Evolutionary conservation across 306 rosid species (phyloP).

Genomic region (Acacia crassicarpa): DNA sequence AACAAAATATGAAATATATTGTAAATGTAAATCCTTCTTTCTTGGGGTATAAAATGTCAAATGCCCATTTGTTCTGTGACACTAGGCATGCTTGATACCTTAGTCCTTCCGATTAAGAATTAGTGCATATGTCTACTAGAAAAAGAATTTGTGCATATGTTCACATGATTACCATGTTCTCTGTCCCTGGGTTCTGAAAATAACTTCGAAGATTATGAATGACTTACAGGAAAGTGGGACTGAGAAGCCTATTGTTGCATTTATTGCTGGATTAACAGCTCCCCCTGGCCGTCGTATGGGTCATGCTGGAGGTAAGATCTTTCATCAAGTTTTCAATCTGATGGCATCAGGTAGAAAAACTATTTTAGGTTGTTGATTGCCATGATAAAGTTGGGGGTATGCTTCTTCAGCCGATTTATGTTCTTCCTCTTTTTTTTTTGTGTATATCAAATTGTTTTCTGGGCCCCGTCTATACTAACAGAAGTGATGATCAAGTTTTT

Average conservation of each 20-base stretch:
- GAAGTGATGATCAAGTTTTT: background rate
- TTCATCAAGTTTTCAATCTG: background rate
- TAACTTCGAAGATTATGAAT: conserved; percentile 21
- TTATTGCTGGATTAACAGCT: conserved; percentile 98
- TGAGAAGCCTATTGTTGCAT: conserved; percentile 92
- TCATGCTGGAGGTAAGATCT: conserved; percentile 88
- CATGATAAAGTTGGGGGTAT: background rate
- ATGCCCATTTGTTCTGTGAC: background rate
- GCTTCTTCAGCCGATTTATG: background rate
- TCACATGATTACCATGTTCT: conserved; percentile 7
- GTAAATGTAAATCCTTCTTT: conserved; percentile 9
- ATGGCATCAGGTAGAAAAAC: conserved; percentile 9
- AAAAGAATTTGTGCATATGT: background rate
- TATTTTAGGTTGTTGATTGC: background rate
- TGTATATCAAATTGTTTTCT: background rate
- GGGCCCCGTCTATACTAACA: background rate
- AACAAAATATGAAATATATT: background rate
- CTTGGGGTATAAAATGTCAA: conserved; percentile 5
- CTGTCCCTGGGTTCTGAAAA: conserved; percentile 5
- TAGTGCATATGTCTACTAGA: background rate
- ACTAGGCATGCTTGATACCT: background rate
- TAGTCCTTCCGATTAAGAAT: background rate
- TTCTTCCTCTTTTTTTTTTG: background rate
- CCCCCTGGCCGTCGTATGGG: conserved; percentile 99
- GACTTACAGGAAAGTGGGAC: conserved; percentile 87